These are phyloP conservation scores for Chalciporus sp. DNA, from an alignment of 1,284 basidiomycete genomes.

Conservation along the genomic window DNA sequence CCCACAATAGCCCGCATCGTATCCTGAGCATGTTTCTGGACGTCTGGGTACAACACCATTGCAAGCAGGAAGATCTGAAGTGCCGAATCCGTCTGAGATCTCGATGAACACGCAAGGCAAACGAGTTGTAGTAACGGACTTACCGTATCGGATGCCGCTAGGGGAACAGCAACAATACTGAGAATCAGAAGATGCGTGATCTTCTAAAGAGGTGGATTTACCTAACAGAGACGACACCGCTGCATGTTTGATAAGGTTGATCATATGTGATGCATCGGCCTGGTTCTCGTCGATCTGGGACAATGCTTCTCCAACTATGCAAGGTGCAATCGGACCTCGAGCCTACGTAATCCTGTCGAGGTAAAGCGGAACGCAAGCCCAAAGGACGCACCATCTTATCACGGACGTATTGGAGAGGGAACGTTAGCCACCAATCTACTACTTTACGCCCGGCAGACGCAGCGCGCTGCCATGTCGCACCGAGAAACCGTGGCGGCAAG, in stretches of 20 bases:
- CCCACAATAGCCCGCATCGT: slow-evolving; percentile 11
- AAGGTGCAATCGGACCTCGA: not conserved
- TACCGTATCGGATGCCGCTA: too few species aligned
- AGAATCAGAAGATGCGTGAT: too few species aligned
- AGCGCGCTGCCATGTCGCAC: not conserved
- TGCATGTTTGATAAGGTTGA: not conserved
- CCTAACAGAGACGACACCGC: not conserved
- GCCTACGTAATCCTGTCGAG: too few species aligned
- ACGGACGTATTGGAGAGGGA: not conserved
- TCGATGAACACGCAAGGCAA: not conserved
- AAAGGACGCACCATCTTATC: not conserved
- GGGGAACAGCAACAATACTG: too few species aligned
- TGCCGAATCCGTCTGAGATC: slow-evolving; percentile 3
- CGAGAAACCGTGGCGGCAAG: not conserved
- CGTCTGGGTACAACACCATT: slow-evolving; percentile 14
- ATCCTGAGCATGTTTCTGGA: slow-evolving; percentile 9
- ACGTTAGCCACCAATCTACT: not conserved
- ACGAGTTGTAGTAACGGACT: too few species aligned
- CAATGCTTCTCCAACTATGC: not conserved
- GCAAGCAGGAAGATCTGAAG: slow-evolving; percentile 8
- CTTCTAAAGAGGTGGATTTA: not conserved
- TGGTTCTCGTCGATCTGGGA: not conserved
- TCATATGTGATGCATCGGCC: not conserved
- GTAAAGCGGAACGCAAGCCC: not conserved
- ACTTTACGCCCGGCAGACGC: not conserved